Conservation (phyloP, 202 grass and related monocot species). For the Setaria italica region DNA sequence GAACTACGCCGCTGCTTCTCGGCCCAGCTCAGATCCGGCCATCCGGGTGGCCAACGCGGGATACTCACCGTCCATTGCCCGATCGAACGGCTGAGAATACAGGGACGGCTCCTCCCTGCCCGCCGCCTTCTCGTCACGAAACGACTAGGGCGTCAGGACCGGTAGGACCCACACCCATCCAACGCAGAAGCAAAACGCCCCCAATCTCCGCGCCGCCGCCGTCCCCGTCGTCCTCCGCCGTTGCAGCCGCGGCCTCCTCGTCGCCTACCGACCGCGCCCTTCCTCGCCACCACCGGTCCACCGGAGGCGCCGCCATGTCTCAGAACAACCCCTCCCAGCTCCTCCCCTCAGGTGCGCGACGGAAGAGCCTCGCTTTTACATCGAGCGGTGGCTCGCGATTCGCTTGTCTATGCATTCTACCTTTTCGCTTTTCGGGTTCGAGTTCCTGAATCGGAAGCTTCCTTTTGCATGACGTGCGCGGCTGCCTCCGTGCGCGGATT, state of each 20-base stretch:
- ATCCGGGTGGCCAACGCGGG: not conserved
- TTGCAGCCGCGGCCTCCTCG: not conserved
- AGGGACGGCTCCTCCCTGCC: not conserved
- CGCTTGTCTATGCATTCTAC: not conserved
- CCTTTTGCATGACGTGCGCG: not conserved
- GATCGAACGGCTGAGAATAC: conserved; percentile 16
- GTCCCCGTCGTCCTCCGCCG: conserved; percentile 13
- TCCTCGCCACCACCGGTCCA: not conserved
- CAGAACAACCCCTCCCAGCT: conserved; percentile 95
- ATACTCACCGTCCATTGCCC: not conserved
- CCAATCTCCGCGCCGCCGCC: not conserved
- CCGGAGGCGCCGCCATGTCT: conserved; percentile 52
- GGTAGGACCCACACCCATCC: not conserved
- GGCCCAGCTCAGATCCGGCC: not conserved
- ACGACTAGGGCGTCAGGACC: not conserved
- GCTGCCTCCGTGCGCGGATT: conserved; percentile 9
- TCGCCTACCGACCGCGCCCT: not conserved
- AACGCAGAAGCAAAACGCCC: conserved; percentile 1
- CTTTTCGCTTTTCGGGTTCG: not conserved
- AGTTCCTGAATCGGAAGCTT: not conserved
- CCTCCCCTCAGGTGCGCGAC: conserved; percentile 75
- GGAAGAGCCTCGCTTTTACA: not conserved
- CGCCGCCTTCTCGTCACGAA: not conserved
- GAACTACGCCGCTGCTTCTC: not conserved
- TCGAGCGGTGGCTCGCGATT: not conserved